These are phyloP conservation scores for Cladosporium sp. DNA, from an alignment of 2,329 filamentous ascomycete genomes.

Conservation along the genomic window DNA sequence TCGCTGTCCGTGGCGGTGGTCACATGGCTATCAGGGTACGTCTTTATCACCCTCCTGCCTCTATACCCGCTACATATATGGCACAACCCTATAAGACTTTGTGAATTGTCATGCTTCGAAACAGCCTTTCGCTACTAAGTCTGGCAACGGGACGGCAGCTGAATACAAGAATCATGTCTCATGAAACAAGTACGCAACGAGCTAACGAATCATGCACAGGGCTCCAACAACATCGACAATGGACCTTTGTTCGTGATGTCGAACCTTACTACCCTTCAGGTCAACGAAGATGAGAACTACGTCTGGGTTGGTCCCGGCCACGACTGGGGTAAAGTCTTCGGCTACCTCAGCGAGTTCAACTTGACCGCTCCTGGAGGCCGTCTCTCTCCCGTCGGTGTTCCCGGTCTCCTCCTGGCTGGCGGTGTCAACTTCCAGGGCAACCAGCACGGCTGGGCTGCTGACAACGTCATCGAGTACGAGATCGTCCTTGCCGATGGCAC, in stretches of 20 bases:
- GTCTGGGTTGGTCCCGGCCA: slow-evolving; percentile 8
- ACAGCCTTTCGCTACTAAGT: background rate
- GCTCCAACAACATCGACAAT: slow-evolving; percentile 11
- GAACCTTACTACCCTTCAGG: slow-evolving; percentile 6
- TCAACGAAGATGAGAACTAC: slow-evolving; percentile 8
- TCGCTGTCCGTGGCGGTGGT: slow-evolving; percentile 7
- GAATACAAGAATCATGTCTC: background rate
- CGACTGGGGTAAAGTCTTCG: slow-evolving; percentile 9
- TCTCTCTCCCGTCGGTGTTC: slow-evolving; percentile 10
- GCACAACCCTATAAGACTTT: background rate
- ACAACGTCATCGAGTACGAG: slow-evolving; percentile 35
- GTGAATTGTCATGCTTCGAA: background rate
- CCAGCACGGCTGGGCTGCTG: slow-evolving; percentile 47
- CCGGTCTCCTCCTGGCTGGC: slow-evolving; percentile 30
- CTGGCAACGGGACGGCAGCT: background rate
- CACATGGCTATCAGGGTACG: slow-evolving; percentile 12
- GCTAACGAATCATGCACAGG: slow-evolving; percentile 8
- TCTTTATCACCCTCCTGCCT: background rate
- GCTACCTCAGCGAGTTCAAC: slow-evolving; percentile 9
- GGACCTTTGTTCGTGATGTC: slow-evolving; percentile 11
- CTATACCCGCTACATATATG: background rate
- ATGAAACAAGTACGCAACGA: background rate
- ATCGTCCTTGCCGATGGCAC: slow-evolving; percentile 39
- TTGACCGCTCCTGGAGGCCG: slow-evolving; percentile 3
- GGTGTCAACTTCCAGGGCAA: slow-evolving; percentile 49